phyloP scores from a whole-genome alignment of 2,329 filamentous ascomycete species.

The Aspergillus novoparasiticus region DNA sequence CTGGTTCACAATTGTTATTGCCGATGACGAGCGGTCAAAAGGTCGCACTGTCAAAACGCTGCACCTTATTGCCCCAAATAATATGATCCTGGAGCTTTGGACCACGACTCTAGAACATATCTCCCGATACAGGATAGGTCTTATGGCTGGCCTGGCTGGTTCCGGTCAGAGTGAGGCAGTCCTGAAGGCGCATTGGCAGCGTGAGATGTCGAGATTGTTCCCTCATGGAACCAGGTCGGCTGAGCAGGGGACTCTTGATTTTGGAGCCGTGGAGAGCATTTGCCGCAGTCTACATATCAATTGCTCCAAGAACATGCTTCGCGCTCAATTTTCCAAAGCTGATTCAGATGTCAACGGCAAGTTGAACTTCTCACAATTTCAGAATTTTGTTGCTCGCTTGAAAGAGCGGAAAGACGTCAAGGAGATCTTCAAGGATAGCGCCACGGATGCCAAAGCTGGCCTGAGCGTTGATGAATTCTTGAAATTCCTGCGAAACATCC shows the following conservation, averaged over 20 bases:
- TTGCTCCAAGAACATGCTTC: constrained; percentile 73
- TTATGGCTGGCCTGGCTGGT: constrained; percentile 86
- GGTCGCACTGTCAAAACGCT: constrained; percentile 72
- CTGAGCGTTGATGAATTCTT: constrained; percentile 76
- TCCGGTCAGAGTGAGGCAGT: constrained; percentile 75
- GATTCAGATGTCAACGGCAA: constrained; percentile 66
- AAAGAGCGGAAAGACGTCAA: constrained; percentile 83
- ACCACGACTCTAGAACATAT: constrained; percentile 81
- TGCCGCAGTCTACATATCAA: constrained; percentile 93
- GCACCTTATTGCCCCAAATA: constrained; percentile 79
- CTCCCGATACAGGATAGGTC: constrained; percentile 80
- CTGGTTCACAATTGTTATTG: constrained; percentile 91
- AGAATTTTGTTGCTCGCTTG: constrained; percentile 78
- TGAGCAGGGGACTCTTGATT: constrained; percentile 72
- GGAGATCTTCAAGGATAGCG: constrained; percentile 67
- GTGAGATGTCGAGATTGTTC: constrained; percentile 74
- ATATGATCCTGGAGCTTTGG: constrained; percentile 75
- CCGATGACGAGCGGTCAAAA: constrained; percentile 74
- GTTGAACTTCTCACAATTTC: constrained; percentile 79
- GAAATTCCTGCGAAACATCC: constrained; percentile 70
- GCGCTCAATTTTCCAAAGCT: constrained; percentile 72
- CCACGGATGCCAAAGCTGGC: constrained; percentile 61
- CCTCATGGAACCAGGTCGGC: constrained; percentile 45
- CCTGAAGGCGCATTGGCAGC: constrained; percentile 81
- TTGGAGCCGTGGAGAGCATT: constrained; percentile 76